Base-by-base conservation (phyloP, 306 rosid species). In the Astragalus glycyphyllos region DNA sequence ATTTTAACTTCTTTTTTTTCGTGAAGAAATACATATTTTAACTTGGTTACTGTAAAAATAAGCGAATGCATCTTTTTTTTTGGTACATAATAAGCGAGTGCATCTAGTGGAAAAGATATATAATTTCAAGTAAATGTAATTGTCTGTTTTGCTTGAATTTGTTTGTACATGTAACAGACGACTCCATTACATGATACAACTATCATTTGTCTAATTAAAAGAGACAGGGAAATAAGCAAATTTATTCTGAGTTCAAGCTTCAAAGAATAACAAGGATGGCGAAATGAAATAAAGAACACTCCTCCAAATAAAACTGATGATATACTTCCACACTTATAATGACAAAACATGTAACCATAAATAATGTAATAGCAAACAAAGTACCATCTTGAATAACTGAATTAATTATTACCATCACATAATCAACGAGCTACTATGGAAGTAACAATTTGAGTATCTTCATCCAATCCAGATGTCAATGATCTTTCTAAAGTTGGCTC, bases 351-450 rank as follows among this genome's bases (percentile, higher is more conserved):
- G 23, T 40, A 32, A 17, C 41, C 63, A 58, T 42, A 26, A 46
- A 26, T 26, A 26, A 26, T 26, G 31, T 26, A 26, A 26, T 26
- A 40, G 46, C 35, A 65, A 53, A 45, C 29, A 58, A 65, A 65
- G 32, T 16, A 69, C 16, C 32, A 29, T 37, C 51, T 50, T 73
- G 74, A 55, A 65, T 62, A 60, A 72, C 70, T 47, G 62, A 58
- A 45, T 65, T 40, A 32, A 26, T 0, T 23, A 14, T 13, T 34
- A 13, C 44, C 58, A 59, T 77, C 63, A 48, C 57, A 38, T 49
- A 60, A 72, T 81, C 82, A 88, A 47, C 84, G 82, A 77, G 77
- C 81, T 16, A 41, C 62, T 11, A 77, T 55, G 58, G 81, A 57
- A 46, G 72, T 63, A 26, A 54, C 76, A 35, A 56, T 46, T 16